Base-by-base conservation (phyloP, 2,329 filamentous ascomycete species). In the Coniochaeta hoffmannii region DNA sequence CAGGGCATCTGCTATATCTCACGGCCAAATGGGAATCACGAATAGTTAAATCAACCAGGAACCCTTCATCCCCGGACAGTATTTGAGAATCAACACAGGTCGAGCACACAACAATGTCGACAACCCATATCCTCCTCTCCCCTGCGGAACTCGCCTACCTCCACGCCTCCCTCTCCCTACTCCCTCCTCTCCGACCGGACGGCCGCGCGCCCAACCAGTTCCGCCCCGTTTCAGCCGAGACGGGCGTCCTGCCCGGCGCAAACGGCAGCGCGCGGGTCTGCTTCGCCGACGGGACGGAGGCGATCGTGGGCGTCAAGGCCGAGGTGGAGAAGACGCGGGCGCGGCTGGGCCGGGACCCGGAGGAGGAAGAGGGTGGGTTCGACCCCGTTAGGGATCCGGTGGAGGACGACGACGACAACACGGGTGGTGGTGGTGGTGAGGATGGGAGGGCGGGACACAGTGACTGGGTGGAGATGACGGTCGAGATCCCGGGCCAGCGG, bases 61-160 rank as follows among this genome's bases (percentile, higher is more conserved):
- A n/a, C n/a, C n/a, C n/a, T n/a, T n/a, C n/a, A n/a, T n/a, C n/a
- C n/a, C n/a, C 4, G 14, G 17, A 41, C 17, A 41, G 34, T 3
- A 41, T 9, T 22, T 3, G 19, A 41, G 3, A 19, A 19, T 41
- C 17, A 9, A 22, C 4, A 22, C 36, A 4, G 2, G 7, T 10
- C 8, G 9, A 41, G 6, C 7, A 41, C 17, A 22, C 36, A 22
- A 8, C 8, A 19, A 88, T 90, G 82, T 78, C 87, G 38, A 81
- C 83, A 62, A 78, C 72, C 65, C 82, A 84, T 73, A 82, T 85
- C 66, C 86, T 90, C 64, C 87, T 97, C 71, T 97, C 92, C 54
- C 93, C 94, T 50, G 91, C 94, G 66, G 94, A 99, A 76, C 89
- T 99, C 66, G 91, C 92, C 64, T 99, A 97, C 76, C 85, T 97